These are phyloP conservation scores for Nosema granulosis DNA, from an alignment of 371 early-diverging fungal species.

Conservation along the genomic window DNA sequence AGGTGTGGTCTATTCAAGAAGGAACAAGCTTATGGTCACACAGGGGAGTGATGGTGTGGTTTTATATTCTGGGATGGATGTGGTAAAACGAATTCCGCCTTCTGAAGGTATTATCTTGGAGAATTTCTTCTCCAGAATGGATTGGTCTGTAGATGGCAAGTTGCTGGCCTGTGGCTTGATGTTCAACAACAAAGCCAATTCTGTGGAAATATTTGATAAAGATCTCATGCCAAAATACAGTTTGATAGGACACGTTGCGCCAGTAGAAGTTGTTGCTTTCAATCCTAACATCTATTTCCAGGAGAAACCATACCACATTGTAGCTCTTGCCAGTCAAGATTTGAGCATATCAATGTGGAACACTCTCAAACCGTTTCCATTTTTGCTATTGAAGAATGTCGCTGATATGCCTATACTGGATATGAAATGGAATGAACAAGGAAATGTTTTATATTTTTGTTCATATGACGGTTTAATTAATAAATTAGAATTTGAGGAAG, in stretches of 20 bases:
- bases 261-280: slow-evolving; percentile 60
- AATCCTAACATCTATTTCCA: slow-evolving; percentile 36
- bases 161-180: slow-evolving; percentile 61
- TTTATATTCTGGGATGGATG: slow-evolving; percentile 47
- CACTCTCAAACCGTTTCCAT: slow-evolving; percentile 57
- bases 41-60: slow-evolving; percentile 59
- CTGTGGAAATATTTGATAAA: slow-evolving; percentile 56
- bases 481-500: slow-evolving; percentile 48
- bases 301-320: slow-evolving; percentile 43
- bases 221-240: slow-evolving; percentile 48
- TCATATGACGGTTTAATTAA: slow-evolving; percentile 65
- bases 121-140: slow-evolving; percentile 61
- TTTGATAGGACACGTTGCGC: slow-evolving; percentile 65
- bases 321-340: slow-evolving; percentile 66
- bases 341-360: slow-evolving; percentile 63
- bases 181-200: slow-evolving; percentile 57
- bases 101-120: slow-evolving; percentile 59
- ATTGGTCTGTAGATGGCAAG: slow-evolving; percentile 61
- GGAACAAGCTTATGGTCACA: slow-evolving; percentile 44
- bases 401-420: slow-evolving; percentile 63
- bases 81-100: slow-evolving; percentile 34
- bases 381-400: slow-evolving; percentile 65
- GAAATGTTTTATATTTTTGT: slow-evolving; percentile 50
- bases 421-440: slow-evolving; percentile 60
- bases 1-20: slow-evolving; percentile 51